Percentiles rank a stretch among this genome's conserved stretches.
phyloP scores from a whole-genome alignment of 306 rosid species.

The Neltuma alba region DNA sequence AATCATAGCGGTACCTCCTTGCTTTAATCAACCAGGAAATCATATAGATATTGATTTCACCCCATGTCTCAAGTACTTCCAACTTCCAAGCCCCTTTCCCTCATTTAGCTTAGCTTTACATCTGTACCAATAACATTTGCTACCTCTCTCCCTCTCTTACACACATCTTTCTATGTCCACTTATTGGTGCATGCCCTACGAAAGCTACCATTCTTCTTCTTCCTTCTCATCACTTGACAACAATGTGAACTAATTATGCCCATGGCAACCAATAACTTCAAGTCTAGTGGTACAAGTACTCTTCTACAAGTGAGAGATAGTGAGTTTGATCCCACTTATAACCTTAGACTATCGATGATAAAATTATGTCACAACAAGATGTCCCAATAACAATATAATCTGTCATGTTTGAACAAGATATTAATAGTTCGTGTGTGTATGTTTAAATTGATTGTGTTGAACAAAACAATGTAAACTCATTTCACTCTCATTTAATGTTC shows the following conservation, averaged over 20 bases:
- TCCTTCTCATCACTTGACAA: neutral
- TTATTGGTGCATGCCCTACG: neutral
- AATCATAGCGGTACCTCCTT: constrained; percentile 22
- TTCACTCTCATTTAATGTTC: neutral
- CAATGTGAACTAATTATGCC: neutral
- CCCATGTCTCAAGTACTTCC: constrained; percentile 28
- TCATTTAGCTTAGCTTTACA: constrained; percentile 17
- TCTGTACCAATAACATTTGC: constrained; percentile 31
- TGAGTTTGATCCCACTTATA: no score
- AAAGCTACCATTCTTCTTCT: neutral
- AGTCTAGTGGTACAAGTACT: no score
- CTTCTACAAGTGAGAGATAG: no score
- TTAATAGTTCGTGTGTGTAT: no score
- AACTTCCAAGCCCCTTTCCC: constrained; percentile 3
- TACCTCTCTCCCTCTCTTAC: neutral
- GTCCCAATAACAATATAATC: no score
- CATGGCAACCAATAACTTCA: no score
- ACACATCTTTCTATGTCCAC: constrained; percentile 5
- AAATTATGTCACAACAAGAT: no score
- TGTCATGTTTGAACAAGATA: no score
- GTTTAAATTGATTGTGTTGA: no score
- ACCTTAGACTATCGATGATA: no score
- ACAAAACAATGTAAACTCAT: no score
- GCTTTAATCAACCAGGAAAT: constrained; percentile 28
- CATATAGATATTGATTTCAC: constrained; percentile 34